Base-by-base conservation (phyloP, 2,329 filamentous ascomycete genomes). In the Cladophialophora exuberans region DNA sequence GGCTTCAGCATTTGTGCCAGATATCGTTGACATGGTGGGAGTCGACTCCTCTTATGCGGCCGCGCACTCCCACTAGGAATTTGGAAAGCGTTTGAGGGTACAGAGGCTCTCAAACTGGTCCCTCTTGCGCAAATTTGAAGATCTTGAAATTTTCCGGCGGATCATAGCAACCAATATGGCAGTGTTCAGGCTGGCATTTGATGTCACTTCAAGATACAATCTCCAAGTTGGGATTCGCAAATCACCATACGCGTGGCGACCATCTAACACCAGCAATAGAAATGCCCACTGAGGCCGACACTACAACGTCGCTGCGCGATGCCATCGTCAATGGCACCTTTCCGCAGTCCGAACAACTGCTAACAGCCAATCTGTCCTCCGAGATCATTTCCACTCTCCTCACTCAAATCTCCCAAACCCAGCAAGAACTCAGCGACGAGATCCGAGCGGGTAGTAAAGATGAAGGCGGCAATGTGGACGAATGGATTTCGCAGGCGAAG, bases 401-500 rank as follows among this genome's bases (percentile, higher is more conserved):
- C 64, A 70, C 76, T 49, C 72, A 76, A 26, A 74, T 86, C 39
- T 70, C 73, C 7, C 73, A 77, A 58, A 80, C 79, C 13, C 57
- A 71, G 76, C 54, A 72, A 75, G 38, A 74, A 84, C 41, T 72
- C 73, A 20, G 73, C 76, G 60, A 79, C 77, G 86, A 95, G 65
- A 87, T 97, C 55, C 87, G 86, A 61, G 72, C 77, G 18, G 83
- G 94, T 59, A 95, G 92, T 71, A 83, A 85, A 67, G 85, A 90
- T 62, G 88, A 85, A 15, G 88, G 86, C 53, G 83, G 86, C 33
- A 88, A 95, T 66, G 87, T 96, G 46, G 88, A 90, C 67, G 83
- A 86, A 47, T 97, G 93, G 93, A 89, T 95, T 53, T 76, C 80
- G 47, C 90, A 94, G 70, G 90, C 92, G 43, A 90, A 90, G 71